Conservation (phyloP, 2,329 filamentous ascomycete genomes). For the Fusarium proliferatum region DNA sequence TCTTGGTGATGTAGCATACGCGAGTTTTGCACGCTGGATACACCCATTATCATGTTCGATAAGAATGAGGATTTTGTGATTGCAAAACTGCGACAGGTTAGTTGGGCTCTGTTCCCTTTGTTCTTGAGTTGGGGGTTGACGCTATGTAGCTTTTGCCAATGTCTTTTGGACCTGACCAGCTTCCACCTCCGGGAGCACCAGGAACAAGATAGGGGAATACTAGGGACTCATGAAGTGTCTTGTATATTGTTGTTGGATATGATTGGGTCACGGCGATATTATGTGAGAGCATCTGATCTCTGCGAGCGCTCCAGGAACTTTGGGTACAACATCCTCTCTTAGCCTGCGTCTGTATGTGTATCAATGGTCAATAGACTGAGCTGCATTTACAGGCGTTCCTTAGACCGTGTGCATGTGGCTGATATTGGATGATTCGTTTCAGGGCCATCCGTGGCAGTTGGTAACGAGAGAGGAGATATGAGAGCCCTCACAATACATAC, state of each 20-base stretch:
- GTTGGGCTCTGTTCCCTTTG: slow-evolving; percentile 26
- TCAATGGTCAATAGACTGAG: slow-evolving; percentile 5
- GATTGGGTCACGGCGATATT: background rate
- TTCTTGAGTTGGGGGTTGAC: background rate
- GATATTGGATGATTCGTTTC: background rate
- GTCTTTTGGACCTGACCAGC: slow-evolving; percentile 73
- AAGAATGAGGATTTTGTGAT: slow-evolving; percentile 79
- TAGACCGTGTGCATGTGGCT: slow-evolving; percentile 4
- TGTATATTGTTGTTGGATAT: background rate
- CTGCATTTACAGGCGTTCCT: slow-evolving; percentile 4
- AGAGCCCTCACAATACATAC: background rate
- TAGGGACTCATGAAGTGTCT: background rate
- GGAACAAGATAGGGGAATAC: background rate
- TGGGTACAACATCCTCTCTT: background rate
- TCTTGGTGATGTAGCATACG: slow-evolving; percentile 67
- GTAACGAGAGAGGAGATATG: background rate
- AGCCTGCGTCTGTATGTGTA: background rate
- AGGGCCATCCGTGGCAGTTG: background rate
- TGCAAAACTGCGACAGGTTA: slow-evolving; percentile 74
- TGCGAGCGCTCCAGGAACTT: background rate
- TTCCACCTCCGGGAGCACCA: slow-evolving; percentile 55
- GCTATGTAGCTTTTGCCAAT: slow-evolving; percentile 69
- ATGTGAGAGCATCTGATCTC: background rate
- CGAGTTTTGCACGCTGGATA: slow-evolving; percentile 76
- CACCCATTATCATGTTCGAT: slow-evolving; percentile 93